Percentiles rank a stretch among this genome's conserved stretches.
These are phyloP conservation scores for Yarrowia sp. DNA, from an alignment of 805 yeast genomes.

Conservation along the genomic window DNA sequence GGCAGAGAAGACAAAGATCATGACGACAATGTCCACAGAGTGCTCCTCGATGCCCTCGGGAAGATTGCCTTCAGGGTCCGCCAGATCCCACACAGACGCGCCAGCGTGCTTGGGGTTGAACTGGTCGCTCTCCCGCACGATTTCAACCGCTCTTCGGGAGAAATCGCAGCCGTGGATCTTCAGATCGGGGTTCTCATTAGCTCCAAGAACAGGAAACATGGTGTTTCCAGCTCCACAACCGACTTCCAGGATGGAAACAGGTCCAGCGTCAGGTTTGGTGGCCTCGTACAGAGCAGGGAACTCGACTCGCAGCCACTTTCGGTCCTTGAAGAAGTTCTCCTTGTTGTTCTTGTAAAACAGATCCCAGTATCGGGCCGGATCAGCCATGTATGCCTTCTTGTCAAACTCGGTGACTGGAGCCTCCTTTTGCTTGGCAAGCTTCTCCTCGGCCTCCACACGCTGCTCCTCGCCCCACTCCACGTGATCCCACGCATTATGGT, in stretches of 20 bases:
- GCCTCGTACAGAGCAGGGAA: conserved; percentile 85
- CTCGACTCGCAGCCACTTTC: conserved; percentile 95
- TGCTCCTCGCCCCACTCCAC: conserved; percentile 98
- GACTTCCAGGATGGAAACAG: conserved; percentile 79
- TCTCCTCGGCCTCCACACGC: conserved; percentile 70
- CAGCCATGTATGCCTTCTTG: conserved; percentile 72
- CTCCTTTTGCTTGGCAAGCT: conserved; percentile 75
- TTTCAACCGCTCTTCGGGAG: conserved; percentile 85
- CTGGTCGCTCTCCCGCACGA: conserved; percentile 70
- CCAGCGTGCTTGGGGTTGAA: conserved; percentile 69
- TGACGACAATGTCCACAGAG: conserved; percentile 88
- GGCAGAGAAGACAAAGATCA: conserved; percentile 94
- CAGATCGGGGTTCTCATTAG: conserved; percentile 80
- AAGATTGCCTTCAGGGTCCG: conserved; percentile 71
- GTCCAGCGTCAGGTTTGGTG: conserved; percentile 74
- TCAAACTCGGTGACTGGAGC: conserved; percentile 89
- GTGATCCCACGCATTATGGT: conserved; percentile 96
- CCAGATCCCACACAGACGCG: conserved; percentile 95
- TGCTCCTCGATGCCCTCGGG: conserved; percentile 85
- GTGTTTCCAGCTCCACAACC: conserved; percentile 99
- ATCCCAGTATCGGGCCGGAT: conserved; percentile 96
- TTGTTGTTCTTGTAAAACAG: conserved; percentile 86
- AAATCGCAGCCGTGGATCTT: conserved; percentile 87
- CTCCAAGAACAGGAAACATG: conserved; percentile 83
- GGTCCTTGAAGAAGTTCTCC: conserved; percentile 94